Conservation (phyloP, 2,329 filamentous ascomycete species). For the Cordyceps militaris region DNA sequence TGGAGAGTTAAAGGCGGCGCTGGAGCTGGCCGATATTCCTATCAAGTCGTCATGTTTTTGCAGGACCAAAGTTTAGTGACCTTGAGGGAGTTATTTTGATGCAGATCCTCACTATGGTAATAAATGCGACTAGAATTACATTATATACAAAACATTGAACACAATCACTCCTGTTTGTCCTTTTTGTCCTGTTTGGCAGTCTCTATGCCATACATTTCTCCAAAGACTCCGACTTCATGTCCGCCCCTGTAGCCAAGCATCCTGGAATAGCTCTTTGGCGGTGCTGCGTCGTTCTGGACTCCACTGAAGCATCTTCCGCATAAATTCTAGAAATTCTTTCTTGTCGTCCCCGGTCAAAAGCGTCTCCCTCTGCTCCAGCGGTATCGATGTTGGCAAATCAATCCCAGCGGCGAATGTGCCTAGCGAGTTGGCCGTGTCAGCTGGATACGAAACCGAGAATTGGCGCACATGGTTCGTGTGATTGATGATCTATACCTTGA, state of each 20-base stretch:
- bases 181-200: no score
- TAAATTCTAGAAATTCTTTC: neutral
- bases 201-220: neutral
- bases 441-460: neutral
- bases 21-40: constrained; percentile 53
- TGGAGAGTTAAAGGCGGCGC: constrained; percentile 42
- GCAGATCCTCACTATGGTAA: no score
- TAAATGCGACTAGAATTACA: no score
- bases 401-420: neutral
- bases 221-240: neutral
- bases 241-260: neutral
- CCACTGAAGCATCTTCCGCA: constrained; percentile 1
- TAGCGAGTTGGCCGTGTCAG: neutral
- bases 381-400: neutral
- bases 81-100: neutral
- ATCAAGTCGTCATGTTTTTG: constrained; percentile 33
- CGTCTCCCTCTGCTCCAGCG: neutral
- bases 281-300: neutral
- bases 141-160: no score
- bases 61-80: constrained; percentile 1
- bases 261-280: neutral
- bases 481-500: neutral
- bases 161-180: no score
- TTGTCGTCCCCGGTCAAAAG: neutral
- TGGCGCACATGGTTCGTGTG: neutral